Percentiles rank a stretch among this genome's conserved stretches.
phyloP scores from a whole-genome alignment of 441 rosid genomes.

The Arabidopsis hybrid region DNA sequence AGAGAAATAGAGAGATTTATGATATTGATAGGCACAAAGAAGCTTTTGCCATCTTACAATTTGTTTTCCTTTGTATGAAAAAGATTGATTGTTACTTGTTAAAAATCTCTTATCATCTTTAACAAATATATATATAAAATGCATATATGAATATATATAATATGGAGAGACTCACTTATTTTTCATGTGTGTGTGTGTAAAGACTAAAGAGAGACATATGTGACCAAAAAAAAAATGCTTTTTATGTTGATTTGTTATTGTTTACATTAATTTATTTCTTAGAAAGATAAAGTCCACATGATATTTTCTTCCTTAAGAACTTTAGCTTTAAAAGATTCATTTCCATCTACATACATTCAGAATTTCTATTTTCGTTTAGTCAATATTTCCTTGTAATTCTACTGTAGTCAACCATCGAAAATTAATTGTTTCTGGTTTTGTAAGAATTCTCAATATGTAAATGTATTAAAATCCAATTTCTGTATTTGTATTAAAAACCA shows the following conservation, averaged over 20 bases:
- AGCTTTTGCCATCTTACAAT: constrained; percentile 17
- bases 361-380: background rate
- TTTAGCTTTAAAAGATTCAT: background rate
- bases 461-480: background rate
- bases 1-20: constrained; percentile 16
- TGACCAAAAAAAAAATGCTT: constrained; percentile 3
- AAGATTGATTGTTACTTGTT: constrained; percentile 9
- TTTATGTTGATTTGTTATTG: background rate
- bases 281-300: constrained; percentile 5
- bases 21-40: constrained; percentile 35
- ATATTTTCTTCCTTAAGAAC: background rate
- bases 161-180: constrained; percentile 11
- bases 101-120: constrained; percentile 14
- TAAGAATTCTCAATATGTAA: background rate
- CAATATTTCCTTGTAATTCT: background rate
- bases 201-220: constrained; percentile 21
- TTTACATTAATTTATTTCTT: background rate
- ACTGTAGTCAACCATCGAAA: constrained; percentile 4
- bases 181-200: constrained; percentile 19
- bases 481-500: background rate
- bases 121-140: background rate
- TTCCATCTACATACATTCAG: background rate
- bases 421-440: background rate
- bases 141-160: background rate
- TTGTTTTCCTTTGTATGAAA: constrained; percentile 18